Conservation (phyloP, 2,329 filamentous ascomycete species). For the Nothomitra cinnamomea region DNA sequence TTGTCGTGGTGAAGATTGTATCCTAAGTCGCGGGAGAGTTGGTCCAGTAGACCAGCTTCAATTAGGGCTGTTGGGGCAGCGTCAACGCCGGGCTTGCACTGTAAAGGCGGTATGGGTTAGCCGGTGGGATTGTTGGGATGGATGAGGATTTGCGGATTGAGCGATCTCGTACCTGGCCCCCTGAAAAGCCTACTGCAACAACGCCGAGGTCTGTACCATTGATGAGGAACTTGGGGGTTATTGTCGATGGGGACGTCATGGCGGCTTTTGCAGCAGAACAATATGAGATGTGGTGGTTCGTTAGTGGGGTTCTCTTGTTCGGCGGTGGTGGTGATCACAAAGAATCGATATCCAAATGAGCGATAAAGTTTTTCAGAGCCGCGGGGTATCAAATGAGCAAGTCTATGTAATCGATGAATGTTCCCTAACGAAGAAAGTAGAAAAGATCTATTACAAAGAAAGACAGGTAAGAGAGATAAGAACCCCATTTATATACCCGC, state of each 20-base stretch:
- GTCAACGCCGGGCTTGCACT: conserved; percentile 87
- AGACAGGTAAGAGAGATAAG: no score
- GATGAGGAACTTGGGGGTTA: conserved; percentile 60
- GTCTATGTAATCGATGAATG: no score
- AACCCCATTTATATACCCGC: no score
- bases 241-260: conserved; percentile 40
- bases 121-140: background rate
- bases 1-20: conserved; percentile 79
- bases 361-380: no score
- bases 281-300: background rate
- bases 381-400: no score
- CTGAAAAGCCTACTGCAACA: conserved; percentile 90
- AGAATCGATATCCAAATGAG: background rate
- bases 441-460: no score
- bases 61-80: conserved; percentile 80
- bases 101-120: conserved; percentile 5
- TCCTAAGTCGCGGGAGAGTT: conserved; percentile 70
- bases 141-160: background rate
- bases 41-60: conserved; percentile 66
- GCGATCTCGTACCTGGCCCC: conserved; percentile 58
- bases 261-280: background rate
- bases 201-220: conserved; percentile 69
- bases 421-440: no score
- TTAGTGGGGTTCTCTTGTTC: background rate
- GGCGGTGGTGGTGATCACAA: background rate